Evolutionary conservation across 208 protist species (phyloP).

Genomic region (Trypanosoma avium): DNA sequence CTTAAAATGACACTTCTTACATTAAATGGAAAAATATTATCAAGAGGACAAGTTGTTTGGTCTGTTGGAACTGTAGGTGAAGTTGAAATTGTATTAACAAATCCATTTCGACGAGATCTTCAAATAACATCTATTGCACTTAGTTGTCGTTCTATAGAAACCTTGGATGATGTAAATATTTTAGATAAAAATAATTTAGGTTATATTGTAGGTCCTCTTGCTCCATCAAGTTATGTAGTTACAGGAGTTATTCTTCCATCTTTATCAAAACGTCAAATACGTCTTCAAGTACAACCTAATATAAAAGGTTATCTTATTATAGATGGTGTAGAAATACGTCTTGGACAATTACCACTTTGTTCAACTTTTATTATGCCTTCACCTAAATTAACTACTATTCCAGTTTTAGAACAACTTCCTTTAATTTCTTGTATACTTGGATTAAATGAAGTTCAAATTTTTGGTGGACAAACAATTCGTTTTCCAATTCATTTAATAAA

Average conservation of each 20-base stretch:
- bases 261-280: slow-evolving; percentile 40
- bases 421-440: slow-evolving; percentile 73
- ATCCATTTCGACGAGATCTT: slow-evolving; percentile 57
- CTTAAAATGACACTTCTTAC: slow-evolving; percentile 82
- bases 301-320: slow-evolving; percentile 61
- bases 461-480: slow-evolving; percentile 68
- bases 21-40: slow-evolving; percentile 73
- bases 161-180: slow-evolving; percentile 13
- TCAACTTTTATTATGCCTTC: slow-evolving; percentile 42
- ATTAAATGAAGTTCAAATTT: slow-evolving; percentile 74
- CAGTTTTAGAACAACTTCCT: slow-evolving; percentile 77
- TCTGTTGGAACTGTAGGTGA: slow-evolving; percentile 76
- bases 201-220: slow-evolving; percentile 23
- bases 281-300: slow-evolving; percentile 70
- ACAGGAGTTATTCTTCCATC: slow-evolving; percentile 52
- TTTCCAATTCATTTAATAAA: slow-evolving; percentile 78
- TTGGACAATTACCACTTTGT: slow-evolving; percentile 29
- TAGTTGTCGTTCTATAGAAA: slow-evolving; percentile 34
- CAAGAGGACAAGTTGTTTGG: slow-evolving; percentile 75
- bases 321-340: slow-evolving; percentile 55
- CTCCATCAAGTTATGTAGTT: slow-evolving; percentile 68
- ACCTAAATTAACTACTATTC: slow-evolving; percentile 47
- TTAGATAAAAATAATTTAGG: background rate
- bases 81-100: slow-evolving; percentile 68
- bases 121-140: slow-evolving; percentile 55